Evolutionary conservation across 2,329 filamentous ascomycete genomes (phyloP).

Genomic region (Curvularia verruculosa): DNA sequence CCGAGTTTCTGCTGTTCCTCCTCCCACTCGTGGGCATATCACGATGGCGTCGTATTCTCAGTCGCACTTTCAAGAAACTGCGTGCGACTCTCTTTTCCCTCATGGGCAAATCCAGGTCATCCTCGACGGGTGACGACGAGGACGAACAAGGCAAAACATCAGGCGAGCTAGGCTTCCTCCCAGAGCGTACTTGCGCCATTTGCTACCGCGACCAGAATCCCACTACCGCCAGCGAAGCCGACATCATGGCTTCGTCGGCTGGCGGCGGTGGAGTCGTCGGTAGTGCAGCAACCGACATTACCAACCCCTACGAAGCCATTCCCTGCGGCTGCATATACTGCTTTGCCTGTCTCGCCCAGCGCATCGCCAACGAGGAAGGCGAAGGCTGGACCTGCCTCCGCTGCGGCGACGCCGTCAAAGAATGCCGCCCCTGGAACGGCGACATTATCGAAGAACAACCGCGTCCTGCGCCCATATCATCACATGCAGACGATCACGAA

Average conservation of each 20-base stretch:
- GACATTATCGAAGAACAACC: conserved; percentile 71
- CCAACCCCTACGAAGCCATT: conserved; percentile 91
- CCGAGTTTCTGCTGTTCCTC: conserved; percentile 95
- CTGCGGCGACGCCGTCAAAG: conserved; percentile 81
- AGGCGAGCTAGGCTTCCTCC: conserved; percentile 83
- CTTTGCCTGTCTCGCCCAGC: conserved; percentile 90
- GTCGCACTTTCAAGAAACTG: conserved; percentile 81
- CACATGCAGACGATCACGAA: conserved; percentile 8
- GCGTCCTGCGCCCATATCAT: background rate
- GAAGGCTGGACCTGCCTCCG: conserved; percentile 92
- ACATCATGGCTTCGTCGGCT: conserved; percentile 68
- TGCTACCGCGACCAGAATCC: conserved; percentile 95
- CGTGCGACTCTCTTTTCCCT: conserved; percentile 61
- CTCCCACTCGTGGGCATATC: conserved; percentile 95
- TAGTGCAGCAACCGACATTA: conserved; percentile 89
- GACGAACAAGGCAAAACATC: conserved; percentile 53
- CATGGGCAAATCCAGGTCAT: conserved; percentile 50
- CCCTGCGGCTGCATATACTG: conserved; percentile 94
- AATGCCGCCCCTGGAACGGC: conserved; percentile 89
- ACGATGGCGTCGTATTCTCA: conserved; percentile 90
- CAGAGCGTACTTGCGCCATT: conserved; percentile 93
- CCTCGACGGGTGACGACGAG: conserved; percentile 56
- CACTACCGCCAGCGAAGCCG: conserved; percentile 67
- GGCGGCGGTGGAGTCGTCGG: conserved; percentile 80
- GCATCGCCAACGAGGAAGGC: conserved; percentile 89